Evolutionary conservation across 2,329 filamentous ascomycete genomes (phyloP).

Genomic region (Whalleya microplaca): DNA sequence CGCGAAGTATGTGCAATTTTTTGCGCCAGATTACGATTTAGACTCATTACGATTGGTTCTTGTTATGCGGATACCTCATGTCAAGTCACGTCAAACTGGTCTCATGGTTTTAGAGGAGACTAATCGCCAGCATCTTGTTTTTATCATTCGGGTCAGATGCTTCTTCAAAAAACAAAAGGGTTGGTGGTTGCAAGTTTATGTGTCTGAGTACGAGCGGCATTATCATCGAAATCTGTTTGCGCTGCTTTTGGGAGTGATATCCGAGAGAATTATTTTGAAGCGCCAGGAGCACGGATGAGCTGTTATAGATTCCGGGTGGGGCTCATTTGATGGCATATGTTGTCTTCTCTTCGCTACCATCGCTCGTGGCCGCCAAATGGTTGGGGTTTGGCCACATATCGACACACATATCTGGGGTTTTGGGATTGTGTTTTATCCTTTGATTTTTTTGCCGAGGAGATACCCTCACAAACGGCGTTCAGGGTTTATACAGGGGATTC

Average conservation of each 20-base stretch:
- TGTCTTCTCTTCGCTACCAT: conserved; percentile 29
- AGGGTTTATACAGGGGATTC: conserved; percentile 25
- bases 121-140: conserved; percentile 25
- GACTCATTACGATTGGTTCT: conserved; percentile 29
- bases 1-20: conserved; percentile 26
- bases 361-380: conserved; percentile 30
- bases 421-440: conserved; percentile 18
- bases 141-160: conserved; percentile 24
- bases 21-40: conserved; percentile 30
- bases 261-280: conserved; percentile 31
- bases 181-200: conserved; percentile 14
- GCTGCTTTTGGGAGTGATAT: conserved; percentile 29
- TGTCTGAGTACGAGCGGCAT: conserved; percentile 26
- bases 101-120: conserved; percentile 31
- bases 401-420: conserved; percentile 22
- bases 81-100: conserved; percentile 27
- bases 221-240: conserved; percentile 24
- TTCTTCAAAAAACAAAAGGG: conserved; percentile 21
- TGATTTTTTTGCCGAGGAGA: conserved; percentile 31
- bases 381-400: conserved; percentile 23
- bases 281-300: conserved; percentile 32
- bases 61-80: conserved; percentile 30
- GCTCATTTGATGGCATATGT: conserved; percentile 33
- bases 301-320: conserved; percentile 32
- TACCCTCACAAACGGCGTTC: conserved; percentile 39